Base-by-base conservation (phyloP, 164 flowering plant species). In the Vitis riparia region DNA sequence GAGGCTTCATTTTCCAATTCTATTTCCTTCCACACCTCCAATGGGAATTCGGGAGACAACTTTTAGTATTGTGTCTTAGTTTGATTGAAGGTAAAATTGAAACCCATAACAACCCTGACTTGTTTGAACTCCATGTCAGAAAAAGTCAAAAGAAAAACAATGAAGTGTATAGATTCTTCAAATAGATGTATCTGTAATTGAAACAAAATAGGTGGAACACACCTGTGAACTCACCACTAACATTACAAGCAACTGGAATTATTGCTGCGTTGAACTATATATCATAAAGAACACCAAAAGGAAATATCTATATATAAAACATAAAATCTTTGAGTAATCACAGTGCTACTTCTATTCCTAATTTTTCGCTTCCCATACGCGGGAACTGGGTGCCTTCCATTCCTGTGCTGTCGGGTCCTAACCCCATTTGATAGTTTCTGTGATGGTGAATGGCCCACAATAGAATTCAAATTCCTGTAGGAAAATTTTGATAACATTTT, bases 321-420 rank as follows among this genome's bases (percentile, higher is more conserved):
- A 23, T 16, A 71, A 82, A 61, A 52, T 61, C 62, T 53, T 37
- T 63, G 70, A n/a, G 30, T 29, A 62, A 56, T 17, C 2, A 55
- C 27, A 51, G 16, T 63, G 6, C 73, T 84, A 89, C 77, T 86
- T 70, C 88, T 87, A 65, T 58, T 83, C 27, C 82, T 86, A 71
- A 80, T 56, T 80, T 79, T 88, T 37, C 96, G 86, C 67, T 90
- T 94, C 50, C 73, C 82, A 30, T 88, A 94, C 49, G 75, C 71
- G 55, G 89, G 60, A 70, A 61, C 69, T 16, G 77, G 77, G 72
- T 81, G 92, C 80, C 88, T 84, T 64, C 83, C 87, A 14, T 23
- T 76, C 62, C 86, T 69, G 29, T 71, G 81, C 1, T 63, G 63
- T 48, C 72, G 68, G 8, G 64, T 69, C 13, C 82, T 78, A n/a